These are phyloP conservation scores for Chamaecrista fasciculata DNA, from an alignment of 306 rosid genomes.

Conservation along the genomic window DNA sequence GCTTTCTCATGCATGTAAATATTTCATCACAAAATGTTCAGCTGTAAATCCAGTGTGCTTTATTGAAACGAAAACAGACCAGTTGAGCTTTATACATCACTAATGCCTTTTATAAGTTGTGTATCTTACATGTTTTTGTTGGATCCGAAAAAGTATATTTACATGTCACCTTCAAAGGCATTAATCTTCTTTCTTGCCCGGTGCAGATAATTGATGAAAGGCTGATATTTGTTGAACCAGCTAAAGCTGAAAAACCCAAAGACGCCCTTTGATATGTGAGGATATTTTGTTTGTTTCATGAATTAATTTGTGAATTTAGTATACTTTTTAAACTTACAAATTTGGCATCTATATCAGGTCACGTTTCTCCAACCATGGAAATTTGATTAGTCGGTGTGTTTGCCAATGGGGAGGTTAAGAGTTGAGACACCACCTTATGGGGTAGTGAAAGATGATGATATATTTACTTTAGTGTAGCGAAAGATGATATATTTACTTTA, in stretches of 20 bases:
- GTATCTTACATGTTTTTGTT: neutral
- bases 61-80: neutral
- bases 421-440: neutral
- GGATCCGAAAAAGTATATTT: neutral
- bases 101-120: neutral
- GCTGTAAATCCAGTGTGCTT: neutral
- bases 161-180: neutral
- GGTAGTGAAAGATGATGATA: too few species aligned
- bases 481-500: too few species aligned
- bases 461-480: too few species aligned
- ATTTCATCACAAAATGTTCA: neutral
- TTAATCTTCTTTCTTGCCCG: neutral
- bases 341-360: neutral
- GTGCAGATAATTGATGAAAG: constrained; percentile 69
- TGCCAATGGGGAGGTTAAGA: neutral
- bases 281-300: neutral
- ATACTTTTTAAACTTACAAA: neutral
- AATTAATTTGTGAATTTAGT: neutral
- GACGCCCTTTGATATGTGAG: constrained; percentile 18
- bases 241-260: constrained; percentile 20
- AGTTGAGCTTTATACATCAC: neutral
- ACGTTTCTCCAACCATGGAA: neutral
- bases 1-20: neutral
- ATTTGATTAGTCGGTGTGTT: neutral
- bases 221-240: constrained; percentile 71